These are phyloP conservation scores for Metschnikowia matae DNA, from an alignment of 805 yeast genomes.

Conservation along the genomic window DNA sequence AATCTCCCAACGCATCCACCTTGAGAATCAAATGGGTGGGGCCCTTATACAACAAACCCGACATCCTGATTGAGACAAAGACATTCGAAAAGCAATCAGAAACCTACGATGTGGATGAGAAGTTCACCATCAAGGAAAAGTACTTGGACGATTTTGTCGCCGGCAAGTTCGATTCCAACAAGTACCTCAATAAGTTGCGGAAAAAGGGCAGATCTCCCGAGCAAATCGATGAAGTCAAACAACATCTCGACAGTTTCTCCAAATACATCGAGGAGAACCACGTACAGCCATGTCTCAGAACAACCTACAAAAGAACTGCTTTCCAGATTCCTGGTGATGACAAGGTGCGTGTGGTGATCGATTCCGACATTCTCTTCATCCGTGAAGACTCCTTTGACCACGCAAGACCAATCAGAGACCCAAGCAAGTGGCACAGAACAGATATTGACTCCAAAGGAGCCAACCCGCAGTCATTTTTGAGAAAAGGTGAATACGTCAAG, in stretches of 20 bases:
- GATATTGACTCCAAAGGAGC: constrained; percentile 79
- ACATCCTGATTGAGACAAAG: constrained; percentile 77
- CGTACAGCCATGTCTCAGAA: constrained; percentile 81
- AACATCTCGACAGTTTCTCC: constrained; percentile 58
- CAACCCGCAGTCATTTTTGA: constrained; percentile 65
- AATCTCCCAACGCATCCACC: constrained; percentile 66
- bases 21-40: constrained; percentile 91
- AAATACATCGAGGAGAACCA: constrained; percentile 58
- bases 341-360: constrained; percentile 83
- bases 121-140: constrained; percentile 73
- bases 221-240: constrained; percentile 47
- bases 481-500: constrained; percentile 80
- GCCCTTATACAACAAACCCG: constrained; percentile 68
- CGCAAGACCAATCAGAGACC: constrained; percentile 85
- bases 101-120: constrained; percentile 55
- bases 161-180: constrained; percentile 45
- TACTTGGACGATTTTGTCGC: constrained; percentile 69
- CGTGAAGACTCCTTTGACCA: constrained; percentile 88
- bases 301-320: constrained; percentile 87
- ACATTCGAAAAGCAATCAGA: constrained; percentile 53
- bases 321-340: constrained; percentile 98
- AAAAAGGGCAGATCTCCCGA: constrained; percentile 55
- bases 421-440: constrained; percentile 83
- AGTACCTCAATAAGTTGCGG: constrained; percentile 55
- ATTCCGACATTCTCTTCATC: constrained; percentile 80